Base-by-base conservation (phyloP, 2,329 filamentous ascomycete species). In the Orbilia blumenaviensis region DNA sequence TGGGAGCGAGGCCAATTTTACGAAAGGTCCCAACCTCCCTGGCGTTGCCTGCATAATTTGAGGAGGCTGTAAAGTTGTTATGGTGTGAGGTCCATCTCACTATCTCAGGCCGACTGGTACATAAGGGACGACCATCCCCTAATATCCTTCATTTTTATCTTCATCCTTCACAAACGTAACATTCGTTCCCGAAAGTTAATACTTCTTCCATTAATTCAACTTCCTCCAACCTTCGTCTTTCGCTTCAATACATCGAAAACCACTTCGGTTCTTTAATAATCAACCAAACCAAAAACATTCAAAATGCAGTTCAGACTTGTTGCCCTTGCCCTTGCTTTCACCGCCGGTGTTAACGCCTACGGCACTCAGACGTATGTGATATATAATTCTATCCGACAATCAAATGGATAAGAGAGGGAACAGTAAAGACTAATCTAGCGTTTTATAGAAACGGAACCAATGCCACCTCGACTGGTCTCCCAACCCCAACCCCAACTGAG, bases 271-370 rank as follows among this genome's bases (percentile, higher is more conserved):
- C 18, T 68, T 27, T 41, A 27, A 54, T 50, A 41, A 56, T 63
- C 36, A 38, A 58, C 46, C 62, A 29, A 44, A 56, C 27, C 21
- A 66, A 50, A 61, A 78, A 72, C 58, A 54, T 66, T 80, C 79
- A 80, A 79, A 79, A 80, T 80, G 79, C 79, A 80, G 75, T 79
- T 80, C 72, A 80, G 78, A 69, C 42, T 80, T 38, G 76, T 78
- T 58, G 52, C 77, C 74, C 21, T 79, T 54, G 73, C 75, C 27
- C 61, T 80, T 60, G 78, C 78, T 41, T 52, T 80, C 56, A 72
- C 78, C 50, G 77, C 79, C 27, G 73, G 78, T 54, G 79, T 77
- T 62, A 75, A 77, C 46, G 74, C 79, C 14, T 60, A 75, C 48
- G 9, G 10, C 18, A 32, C 29, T 6, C 16, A 8, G 9, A 56